Base-by-base conservation (phyloP, 2,329 filamentous ascomycete genomes). In the Neonectria ditissima region DNA sequence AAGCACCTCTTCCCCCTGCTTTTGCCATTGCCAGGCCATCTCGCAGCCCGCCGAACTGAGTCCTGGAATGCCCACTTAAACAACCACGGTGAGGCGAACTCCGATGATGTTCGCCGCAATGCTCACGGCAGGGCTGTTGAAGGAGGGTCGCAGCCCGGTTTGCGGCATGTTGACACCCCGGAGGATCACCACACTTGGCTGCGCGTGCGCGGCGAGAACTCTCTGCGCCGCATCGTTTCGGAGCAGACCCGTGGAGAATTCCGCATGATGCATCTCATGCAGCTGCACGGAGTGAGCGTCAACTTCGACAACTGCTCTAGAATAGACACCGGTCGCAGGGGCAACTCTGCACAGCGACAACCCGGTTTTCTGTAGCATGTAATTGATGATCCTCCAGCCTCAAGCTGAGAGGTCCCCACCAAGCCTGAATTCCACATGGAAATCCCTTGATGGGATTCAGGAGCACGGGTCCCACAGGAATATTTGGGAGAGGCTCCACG, bases 131-230 rank as follows among this genome's bases (percentile, higher is more conserved):
- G 58, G 50, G 65, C 45, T 59, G 45, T 32, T 47, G 37, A 44
- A 54, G 44, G 65, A 53, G 50, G 22, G 20, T 54, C 30, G 51
- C 51, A 57, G 47, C 24, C 50, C 39, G 50, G n/a, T 39, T 50
- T 63, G 34, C 55, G 34, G 55, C 60, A 32, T 53, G 47, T 39
- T 45, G 48, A 32, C 45, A 41, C 47, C 61, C 47, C 24, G 51
- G 44, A 57, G n/a, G 16, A 28, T 53, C 43, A 54, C 63, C 30
- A 43, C 50, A 50, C 48, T 20, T 10, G 4, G 55, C 48, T 32
- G 45, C 61, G 50, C 32, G 22, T 41, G 58, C 28, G 41, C 52
- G 59, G 41, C 68, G 62, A 70, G 62, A 69, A 64, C 66, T 66
- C 50, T 68, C 68, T 70, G 48, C 44, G 62, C 59, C 59, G 55